Conservation (phyloP, 1,139 yeast genomes). For the Blastobotrys raffinosifermentans region DNA sequence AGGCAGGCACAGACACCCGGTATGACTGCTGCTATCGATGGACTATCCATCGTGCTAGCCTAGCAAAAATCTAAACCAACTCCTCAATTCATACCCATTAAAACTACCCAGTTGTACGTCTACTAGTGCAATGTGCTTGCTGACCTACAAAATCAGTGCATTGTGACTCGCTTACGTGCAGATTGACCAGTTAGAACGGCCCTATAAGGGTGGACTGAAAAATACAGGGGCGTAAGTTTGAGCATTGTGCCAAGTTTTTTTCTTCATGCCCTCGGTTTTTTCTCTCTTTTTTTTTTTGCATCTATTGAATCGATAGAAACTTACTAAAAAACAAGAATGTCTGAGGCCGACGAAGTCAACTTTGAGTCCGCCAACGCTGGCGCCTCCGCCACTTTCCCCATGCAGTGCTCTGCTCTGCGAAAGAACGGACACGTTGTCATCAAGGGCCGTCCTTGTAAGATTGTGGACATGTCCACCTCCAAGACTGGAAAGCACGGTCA, state of each 20-base stretch:
- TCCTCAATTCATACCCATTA: too few species aligned
- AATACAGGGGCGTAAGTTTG: background rate
- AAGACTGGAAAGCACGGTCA: conserved; percentile 99
- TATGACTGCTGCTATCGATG: too few species aligned
- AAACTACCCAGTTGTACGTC: too few species aligned
- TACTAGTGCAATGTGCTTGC: too few species aligned
- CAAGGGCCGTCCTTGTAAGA: conserved; percentile 99
- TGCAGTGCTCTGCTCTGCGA: conserved; percentile 99
- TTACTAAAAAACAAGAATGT: conserved; percentile 20
- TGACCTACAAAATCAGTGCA: too few species aligned
- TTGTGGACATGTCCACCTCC: conserved; percentile 99
- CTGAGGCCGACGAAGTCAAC: conserved; percentile 35
- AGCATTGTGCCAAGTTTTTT: conserved; percentile 2
- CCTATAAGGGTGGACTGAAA: conserved; percentile 1
- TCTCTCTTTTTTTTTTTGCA: conserved; percentile 7
- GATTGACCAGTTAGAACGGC: too few species aligned
- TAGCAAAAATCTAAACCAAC: too few species aligned
- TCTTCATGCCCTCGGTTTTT: conserved; percentile 5
- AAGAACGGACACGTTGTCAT: conserved; percentile 99
- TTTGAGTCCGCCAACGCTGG: conserved; percentile 99
- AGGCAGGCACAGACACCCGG: too few species aligned
- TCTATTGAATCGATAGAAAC: conserved; percentile 7
- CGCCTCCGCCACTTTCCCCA: conserved; percentile 97
- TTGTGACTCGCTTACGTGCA: too few species aligned
- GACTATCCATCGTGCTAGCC: too few species aligned